Evolutionary conservation across 352 stramenopile genomes (phyloP).

Genomic region (Globisporangium spiculum): DNA sequence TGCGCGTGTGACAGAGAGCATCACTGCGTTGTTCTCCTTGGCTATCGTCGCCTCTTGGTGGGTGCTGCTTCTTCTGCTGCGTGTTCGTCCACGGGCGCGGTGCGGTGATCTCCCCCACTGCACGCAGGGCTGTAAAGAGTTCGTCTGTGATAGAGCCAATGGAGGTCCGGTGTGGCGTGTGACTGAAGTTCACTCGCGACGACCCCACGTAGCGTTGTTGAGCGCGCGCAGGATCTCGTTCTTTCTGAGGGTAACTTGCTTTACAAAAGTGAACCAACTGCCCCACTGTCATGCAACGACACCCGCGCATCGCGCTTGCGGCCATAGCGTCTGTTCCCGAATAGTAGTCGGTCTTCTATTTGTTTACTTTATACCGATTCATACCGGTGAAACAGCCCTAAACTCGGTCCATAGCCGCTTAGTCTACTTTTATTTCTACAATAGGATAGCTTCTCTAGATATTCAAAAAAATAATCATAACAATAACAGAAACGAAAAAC

Average conservation of each 20-base stretch:
- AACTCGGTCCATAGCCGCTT: too few species aligned
- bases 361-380: too few species aligned
- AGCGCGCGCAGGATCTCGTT: neutral
- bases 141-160: neutral
- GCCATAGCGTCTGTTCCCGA: too few species aligned
- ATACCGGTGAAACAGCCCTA: too few species aligned
- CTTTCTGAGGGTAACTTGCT: neutral
- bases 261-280: neutral
- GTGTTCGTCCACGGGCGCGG: neutral
- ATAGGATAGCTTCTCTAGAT: too few species aligned
- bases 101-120: neutral
- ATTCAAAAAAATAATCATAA: too few species aligned
- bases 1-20: neutral
- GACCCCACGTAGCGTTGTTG: neutral
- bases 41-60: neutral
- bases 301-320: neutral
- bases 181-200: neutral
- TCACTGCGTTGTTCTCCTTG: neutral
- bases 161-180: neutral
- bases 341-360: too few species aligned
- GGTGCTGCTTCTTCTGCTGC: neutral
- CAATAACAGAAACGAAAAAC: neutral
- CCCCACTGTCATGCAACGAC: neutral
- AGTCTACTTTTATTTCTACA: too few species aligned
- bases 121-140: neutral